Evolutionary conservation across 345 rosid genomes (phyloP).

Genomic region (Ailanthus altissimus): DNA sequence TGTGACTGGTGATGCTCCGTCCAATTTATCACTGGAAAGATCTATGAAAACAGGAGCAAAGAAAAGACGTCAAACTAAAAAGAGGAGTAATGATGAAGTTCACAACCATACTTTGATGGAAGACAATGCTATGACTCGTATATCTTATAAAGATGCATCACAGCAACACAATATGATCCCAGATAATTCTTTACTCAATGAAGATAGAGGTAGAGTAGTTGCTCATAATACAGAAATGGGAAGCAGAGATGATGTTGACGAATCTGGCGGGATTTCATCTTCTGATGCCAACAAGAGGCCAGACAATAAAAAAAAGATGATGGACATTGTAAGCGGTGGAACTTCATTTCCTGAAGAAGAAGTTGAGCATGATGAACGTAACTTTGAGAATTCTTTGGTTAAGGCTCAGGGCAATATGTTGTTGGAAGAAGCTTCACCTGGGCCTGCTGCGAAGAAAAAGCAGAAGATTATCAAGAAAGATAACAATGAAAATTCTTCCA

Average conservation of each 20-base stretch:
- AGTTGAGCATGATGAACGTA: constrained; percentile 10
- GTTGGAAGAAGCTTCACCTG: constrained; percentile 24
- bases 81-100: constrained; percentile 8
- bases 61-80: constrained; percentile 26
- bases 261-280: constrained; percentile 9
- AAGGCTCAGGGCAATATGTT: constrained; percentile 13
- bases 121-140: constrained; percentile 1
- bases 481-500: constrained; percentile 13
- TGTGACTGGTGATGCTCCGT: constrained; percentile 15
- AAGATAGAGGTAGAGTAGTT: constrained; percentile 16
- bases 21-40: constrained; percentile 19
- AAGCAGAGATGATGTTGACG: constrained; percentile 9
- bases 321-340: constrained; percentile 10
- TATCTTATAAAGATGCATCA: constrained; percentile 18
- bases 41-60: constrained; percentile 16
- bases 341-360: constrained; percentile 19
- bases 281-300: constrained; percentile 19
- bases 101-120: constrained; percentile 29
- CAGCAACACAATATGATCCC: background rate
- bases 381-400: constrained; percentile 9
- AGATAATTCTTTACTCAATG: constrained; percentile 8
- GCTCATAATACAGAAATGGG: constrained; percentile 8
- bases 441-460: constrained; percentile 32
- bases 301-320: constrained; percentile 4
- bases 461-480: constrained; percentile 26